Conservation (phyloP, 164 flowering plant genomes). For the Paratinospora sagittata region DNA sequence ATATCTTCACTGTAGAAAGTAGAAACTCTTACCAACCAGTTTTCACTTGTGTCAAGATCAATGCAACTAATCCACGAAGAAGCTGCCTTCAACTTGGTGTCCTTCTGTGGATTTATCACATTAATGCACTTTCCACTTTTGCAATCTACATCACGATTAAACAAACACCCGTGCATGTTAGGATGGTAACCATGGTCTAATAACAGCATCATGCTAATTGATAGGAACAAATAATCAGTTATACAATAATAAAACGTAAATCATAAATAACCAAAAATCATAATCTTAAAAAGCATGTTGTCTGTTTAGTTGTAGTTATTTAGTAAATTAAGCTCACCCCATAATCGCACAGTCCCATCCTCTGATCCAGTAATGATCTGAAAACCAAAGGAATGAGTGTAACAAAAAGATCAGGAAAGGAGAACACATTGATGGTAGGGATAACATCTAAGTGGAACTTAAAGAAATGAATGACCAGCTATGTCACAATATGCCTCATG, state of each 20-base stretch:
- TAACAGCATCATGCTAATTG: neutral
- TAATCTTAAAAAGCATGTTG: neutral
- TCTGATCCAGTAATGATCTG: slow-evolving; percentile 97
- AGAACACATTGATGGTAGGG: neutral
- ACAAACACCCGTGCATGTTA: slow-evolving; percentile 3
- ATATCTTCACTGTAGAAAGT: neutral
- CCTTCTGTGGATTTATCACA: slow-evolving; percentile 46
- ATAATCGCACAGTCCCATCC: slow-evolving; percentile 86
- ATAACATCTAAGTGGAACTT: neutral
- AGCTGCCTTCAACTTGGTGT: slow-evolving; percentile 33
- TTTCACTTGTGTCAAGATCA: slow-evolving; percentile 86
- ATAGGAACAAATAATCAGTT: neutral
- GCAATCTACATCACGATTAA: slow-evolving; percentile 55
- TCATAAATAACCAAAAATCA: neutral
- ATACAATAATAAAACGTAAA: neutral
- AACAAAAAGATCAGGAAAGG: slow-evolving; percentile 4
- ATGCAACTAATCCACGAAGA: slow-evolving; percentile 62
- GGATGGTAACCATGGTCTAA: neutral
- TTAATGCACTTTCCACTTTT: slow-evolving; percentile 72
- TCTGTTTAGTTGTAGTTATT: neutral
- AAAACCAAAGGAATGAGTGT: slow-evolving; percentile 15
- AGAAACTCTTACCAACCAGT: slow-evolving; percentile 83
- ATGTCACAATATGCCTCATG: neutral
- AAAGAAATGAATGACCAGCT: neutral
- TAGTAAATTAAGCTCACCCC: slow-evolving; percentile 57